Percentiles rank a stretch among this genome's conserved stretches.
Evolutionary conservation across 2,329 filamentous ascomycete species (phyloP).

Genomic region (Lasiodiplodia citricola): DNA sequence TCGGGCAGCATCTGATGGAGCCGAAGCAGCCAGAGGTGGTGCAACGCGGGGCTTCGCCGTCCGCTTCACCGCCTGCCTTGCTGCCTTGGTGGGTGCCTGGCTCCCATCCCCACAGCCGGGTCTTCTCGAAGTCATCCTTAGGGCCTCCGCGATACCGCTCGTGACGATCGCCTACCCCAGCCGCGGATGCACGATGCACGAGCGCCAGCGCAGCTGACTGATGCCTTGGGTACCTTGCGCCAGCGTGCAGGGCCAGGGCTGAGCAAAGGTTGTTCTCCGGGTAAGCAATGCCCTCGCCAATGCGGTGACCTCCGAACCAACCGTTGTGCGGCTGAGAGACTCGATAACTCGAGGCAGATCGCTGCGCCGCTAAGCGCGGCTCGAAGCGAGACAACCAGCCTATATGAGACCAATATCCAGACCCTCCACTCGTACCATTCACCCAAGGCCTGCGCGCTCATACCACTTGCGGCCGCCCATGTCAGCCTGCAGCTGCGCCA

Average conservation of each 20-base stretch:
- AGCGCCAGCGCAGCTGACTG: not conserved
- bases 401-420: constrained; percentile 3
- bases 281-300: not conserved
- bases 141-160: constrained; percentile 17
- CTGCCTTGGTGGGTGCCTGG: constrained; percentile 18
- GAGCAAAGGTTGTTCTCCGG: not conserved
- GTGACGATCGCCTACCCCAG: constrained; percentile 14
- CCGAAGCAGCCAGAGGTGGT: constrained; percentile 3
- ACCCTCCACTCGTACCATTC: not conserved
- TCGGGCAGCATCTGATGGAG: constrained; percentile 12
- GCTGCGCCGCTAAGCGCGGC: constrained; percentile 3
- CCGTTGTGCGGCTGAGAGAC: constrained; percentile 5
- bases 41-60: not conserved
- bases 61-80: not conserved
- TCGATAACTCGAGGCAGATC: not conserved
- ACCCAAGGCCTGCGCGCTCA: not conserved
- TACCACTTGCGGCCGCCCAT: constrained; percentile 12
- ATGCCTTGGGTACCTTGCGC: constrained; percentile 19
- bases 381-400: constrained; percentile 7
- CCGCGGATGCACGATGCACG: not conserved
- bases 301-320: not conserved
- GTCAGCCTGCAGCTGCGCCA: constrained; percentile 11
- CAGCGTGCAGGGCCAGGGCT: constrained; percentile 8
- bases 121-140: constrained; percentile 15
- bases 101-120: constrained; percentile 12